Evolutionary conservation across 2,329 filamentous ascomycete species (phyloP), one percentile per base, ranked within the genome.

Genomic region (Botrytis medusae): DNA sequence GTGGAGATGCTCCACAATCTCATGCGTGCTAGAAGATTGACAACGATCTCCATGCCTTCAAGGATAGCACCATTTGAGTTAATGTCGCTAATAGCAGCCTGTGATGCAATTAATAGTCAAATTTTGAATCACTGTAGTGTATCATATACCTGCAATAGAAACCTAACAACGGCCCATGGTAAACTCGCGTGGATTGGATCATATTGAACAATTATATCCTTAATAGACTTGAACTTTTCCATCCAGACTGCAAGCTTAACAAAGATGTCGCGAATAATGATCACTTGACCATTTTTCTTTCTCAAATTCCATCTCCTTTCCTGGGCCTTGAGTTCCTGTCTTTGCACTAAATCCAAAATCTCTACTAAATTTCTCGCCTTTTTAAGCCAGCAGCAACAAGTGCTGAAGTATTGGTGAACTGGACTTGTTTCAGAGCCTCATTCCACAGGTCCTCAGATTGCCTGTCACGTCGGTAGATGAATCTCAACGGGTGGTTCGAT

Each of bases 81-180:
- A 14, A 51, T 67, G 16, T 67, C 63, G 32, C 12, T 67, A 10
- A 51, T 20, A 9, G 44, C 63, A 67, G 63, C 44, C 44, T 67
- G 44, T 6, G 29, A 37, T n/a, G 1, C 22, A 34, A 51, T 67
- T 16, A 64, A 63, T 59, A n/a, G 48, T 22, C 46, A 14, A 51
- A 51, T n/a, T 10, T 51, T 51, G 12, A 51, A 51, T n/a, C 22
- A 51, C 22, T 12, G 46, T 46, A 54, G 32, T 59, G 34, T 16
- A 69, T 22, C 16, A 29, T 37, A 16, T 44, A 75, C 74, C 61
- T 74, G 71, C 9, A 76, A 51, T 25, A 75, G 16, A 40, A 75
- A 74, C 37, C 74, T n/a, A 5, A 73, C 63, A 42, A 34, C 71
- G 32, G 73, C 74, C 76, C 76, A 77, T 7, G 74, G 74, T 7